Percentiles rank a stretch among this genome's conserved stretches.
Conservation (phyloP, 1,284 basidiomycete genomes). For the Rhodotorula sp. region DNA sequence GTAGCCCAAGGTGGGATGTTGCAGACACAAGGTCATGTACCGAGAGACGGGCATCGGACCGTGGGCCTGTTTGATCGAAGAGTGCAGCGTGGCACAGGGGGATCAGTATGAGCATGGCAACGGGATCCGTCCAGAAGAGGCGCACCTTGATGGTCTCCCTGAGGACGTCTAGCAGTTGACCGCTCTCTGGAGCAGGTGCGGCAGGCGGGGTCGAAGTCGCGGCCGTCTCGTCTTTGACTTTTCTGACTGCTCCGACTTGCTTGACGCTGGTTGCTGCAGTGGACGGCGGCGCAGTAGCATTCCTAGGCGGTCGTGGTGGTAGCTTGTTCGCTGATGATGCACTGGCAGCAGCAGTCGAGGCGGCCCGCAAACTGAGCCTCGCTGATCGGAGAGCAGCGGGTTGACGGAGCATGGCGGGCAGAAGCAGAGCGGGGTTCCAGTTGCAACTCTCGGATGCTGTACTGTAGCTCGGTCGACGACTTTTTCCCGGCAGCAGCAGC, state of each 20-base stretch:
- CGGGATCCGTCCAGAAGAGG: too few species aligned
- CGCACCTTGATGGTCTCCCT: conserved; percentile 39
- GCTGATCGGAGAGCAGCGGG: not conserved
- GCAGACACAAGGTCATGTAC: conserved; percentile 84
- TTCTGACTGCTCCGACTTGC: conserved; percentile 1
- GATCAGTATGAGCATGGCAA: too few species aligned
- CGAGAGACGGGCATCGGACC: conserved; percentile 80
- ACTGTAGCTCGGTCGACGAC: too few species aligned
- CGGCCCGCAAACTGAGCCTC: not conserved
- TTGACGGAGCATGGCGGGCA: too few species aligned
- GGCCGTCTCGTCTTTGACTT: not conserved
- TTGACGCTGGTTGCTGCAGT: conserved; percentile 4
- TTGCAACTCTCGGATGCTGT: too few species aligned
- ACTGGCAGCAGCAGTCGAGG: not conserved
- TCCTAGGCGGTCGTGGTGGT: not conserved
- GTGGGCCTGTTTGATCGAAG: conserved; percentile 60
- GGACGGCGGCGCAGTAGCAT: not conserved
- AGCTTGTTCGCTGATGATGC: not conserved
- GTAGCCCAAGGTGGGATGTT: conserved; percentile 83
- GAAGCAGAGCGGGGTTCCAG: too few species aligned
- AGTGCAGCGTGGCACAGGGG: too few species aligned
- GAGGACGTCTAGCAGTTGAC: conserved; percentile 31
- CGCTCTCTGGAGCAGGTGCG: not conserved
- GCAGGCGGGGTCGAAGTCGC: not conserved
- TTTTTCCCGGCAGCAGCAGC: not conserved